Conservation (phyloP, 345 rosid genomes). For the Erysimum cheiranthoides region DNA sequence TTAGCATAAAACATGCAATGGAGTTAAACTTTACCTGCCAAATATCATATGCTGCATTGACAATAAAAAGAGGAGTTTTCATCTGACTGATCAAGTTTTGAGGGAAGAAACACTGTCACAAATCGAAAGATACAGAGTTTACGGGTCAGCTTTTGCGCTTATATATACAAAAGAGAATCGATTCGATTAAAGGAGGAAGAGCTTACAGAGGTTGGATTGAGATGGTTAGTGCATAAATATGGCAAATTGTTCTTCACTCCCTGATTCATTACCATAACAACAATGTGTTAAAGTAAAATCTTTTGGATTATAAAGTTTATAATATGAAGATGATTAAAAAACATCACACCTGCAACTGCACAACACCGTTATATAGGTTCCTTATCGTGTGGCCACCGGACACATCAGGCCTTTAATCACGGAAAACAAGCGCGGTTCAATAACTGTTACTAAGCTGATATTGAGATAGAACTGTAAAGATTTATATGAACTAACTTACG, state of each 20-base stretch:
- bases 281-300: background rate
- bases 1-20: conserved; percentile 13
- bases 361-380: conserved; percentile 72
- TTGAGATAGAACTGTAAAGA: too few relatives aligned
- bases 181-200: background rate
- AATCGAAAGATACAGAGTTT: background rate
- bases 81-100: conserved; percentile 77
- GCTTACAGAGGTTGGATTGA: conserved; percentile 81
- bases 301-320: background rate
- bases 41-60: conserved; percentile 93
- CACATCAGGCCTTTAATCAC: conserved; percentile 67
- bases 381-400: conserved; percentile 87
- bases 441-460: background rate
- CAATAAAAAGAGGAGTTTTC: conserved; percentile 78
- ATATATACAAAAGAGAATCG: background rate
- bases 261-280: conserved; percentile 48
- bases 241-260: conserved; percentile 70
- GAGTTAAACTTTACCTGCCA: conserved; percentile 77
- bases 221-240: conserved; percentile 69
- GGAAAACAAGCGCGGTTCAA: conserved; percentile 26
- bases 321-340: background rate
- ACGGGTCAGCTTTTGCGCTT: conserved; percentile 3
- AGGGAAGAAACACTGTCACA: conserved; percentile 91
- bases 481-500: conserved; percentile 54
- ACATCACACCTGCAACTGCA: conserved; percentile 71